Base-by-base conservation (phyloP, 2,329 filamentous ascomycete genomes). In the Pseudogymnoascus sp. region DNA sequence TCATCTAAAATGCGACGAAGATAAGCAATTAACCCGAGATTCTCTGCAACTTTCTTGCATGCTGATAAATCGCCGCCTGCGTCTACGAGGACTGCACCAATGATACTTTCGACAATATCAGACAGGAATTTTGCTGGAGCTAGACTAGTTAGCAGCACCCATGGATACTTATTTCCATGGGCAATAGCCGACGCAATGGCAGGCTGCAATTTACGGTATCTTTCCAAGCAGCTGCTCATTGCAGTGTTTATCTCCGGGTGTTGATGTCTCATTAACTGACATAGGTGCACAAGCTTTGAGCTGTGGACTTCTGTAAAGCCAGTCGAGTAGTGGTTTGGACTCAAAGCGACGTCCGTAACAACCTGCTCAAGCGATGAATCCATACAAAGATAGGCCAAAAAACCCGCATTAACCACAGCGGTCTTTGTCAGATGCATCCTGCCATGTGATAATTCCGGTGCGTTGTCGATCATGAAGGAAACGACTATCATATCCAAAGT, bases 71-170 rank as follows among this genome's bases (percentile, higher is more conserved):
- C 80, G 0, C 89, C 89, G 0, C 87, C 88, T 0, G 81, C 89
- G 73, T 97, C 95, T 18, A 96, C 78, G 79, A 89, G 97, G 0
- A 97, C 81, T 0, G 92, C 93, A 0, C 90, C 93, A 0, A 97
- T 75, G 0, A 96, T 73, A 34, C 85, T 84, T 76, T 97, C 93
- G 8, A 97, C 79, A 6, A 97, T 76, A 73, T 97, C 93, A 0
- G 89, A 93, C 74, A 89, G 88, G 74, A 90, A 89, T 71, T 97
- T 97, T 14, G 84, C 84, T 0, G 87, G 81, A 12, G 82, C 79
- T 0, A 96, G 78, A 0, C 82, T 79, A 0, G 85, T 79, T 0
- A 97, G 82, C 0, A 85, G 74, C 1, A 83, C 79, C 93, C 93
- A 97, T 0, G 93, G 95, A 70, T 93, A 96, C 14, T 77, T 74